Percentiles rank a stretch among this genome's conserved stretches.
phyloP scores from a whole-genome alignment of 2,329 filamentous ascomycete species.

The Penicillium sp. region DNA sequence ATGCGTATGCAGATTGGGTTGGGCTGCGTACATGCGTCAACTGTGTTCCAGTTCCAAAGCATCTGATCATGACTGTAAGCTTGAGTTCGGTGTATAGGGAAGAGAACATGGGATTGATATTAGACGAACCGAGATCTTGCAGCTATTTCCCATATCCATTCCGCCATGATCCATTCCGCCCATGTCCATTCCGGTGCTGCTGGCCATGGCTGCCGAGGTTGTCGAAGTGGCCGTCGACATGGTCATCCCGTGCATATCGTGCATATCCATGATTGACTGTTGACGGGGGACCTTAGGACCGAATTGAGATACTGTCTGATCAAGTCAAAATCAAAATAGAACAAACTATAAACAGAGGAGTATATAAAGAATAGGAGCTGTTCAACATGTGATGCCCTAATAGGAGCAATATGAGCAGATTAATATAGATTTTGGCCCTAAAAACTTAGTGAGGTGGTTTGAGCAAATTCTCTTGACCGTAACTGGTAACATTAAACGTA shows the following conservation, averaged over 20 bases:
- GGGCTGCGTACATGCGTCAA: slow-evolving; percentile 19
- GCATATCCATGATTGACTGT: background rate
- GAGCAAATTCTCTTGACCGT: slow-evolving; percentile 5
- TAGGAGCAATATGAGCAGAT: slow-evolving; percentile 1
- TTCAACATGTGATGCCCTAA: background rate
- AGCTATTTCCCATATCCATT: background rate
- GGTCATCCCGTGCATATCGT: slow-evolving; percentile 3
- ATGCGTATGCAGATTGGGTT: background rate
- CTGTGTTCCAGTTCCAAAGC: slow-evolving; percentile 26
- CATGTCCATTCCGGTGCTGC: background rate
- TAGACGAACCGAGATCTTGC: slow-evolving; percentile 4
- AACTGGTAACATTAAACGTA: background rate
- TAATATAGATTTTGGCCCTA: background rate
- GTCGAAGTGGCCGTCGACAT: background rate
- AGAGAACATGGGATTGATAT: background rate
- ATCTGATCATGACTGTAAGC: slow-evolving; percentile 10
- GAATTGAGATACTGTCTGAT: background rate
- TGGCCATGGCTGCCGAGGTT: background rate
- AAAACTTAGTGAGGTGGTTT: slow-evolving; percentile 2
- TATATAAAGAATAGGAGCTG: background rate
- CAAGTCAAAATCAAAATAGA: background rate
- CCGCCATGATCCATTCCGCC: background rate
- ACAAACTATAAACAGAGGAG: background rate
- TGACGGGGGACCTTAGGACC: background rate
- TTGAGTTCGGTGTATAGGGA: background rate